phyloP scores from a whole-genome alignment of 2,329 filamentous ascomycete genomes.

The Fusarium sp. region DNA sequence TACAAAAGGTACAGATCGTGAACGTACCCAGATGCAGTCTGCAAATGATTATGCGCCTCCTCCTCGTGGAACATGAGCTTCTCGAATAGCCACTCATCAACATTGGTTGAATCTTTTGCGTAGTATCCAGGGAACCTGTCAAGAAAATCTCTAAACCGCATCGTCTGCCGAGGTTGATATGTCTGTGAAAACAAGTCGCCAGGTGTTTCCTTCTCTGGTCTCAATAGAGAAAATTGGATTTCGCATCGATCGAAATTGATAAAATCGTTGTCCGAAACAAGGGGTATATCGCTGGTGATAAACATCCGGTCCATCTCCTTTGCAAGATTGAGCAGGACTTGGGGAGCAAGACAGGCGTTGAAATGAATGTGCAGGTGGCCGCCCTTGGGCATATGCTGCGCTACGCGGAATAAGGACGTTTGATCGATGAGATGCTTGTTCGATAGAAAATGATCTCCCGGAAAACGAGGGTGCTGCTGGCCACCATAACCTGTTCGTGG shows the following conservation, averaged over 20 bases:
- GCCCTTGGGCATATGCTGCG: constrained; percentile 73
- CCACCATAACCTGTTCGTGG: constrained; percentile 51
- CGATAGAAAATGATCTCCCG: constrained; percentile 67
- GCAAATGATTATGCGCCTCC: constrained; percentile 64
- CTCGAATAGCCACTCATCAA: constrained; percentile 64
- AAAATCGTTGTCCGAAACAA: constrained; percentile 53
- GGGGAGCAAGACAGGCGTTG: constrained; percentile 75
- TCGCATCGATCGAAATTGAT: constrained; percentile 64
- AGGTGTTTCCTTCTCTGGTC: constrained; percentile 46
- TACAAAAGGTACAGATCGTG: background rate
- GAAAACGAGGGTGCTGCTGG: constrained; percentile 57
- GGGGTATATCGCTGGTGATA: constrained; percentile 66
- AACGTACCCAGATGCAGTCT: constrained; percentile 64
- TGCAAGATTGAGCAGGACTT: constrained; percentile 65
- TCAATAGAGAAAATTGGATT: constrained; percentile 68
- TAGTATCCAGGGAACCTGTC: constrained; percentile 46
- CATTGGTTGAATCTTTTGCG: constrained; percentile 33
- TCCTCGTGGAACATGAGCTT: constrained; percentile 72
- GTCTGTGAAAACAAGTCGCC: constrained; percentile 59
- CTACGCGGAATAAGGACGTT: constrained; percentile 67
- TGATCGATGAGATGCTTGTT: constrained; percentile 63
- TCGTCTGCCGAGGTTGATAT: constrained; percentile 58
- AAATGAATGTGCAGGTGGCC: constrained; percentile 80
- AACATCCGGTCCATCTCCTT: constrained; percentile 72
- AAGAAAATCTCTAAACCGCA: constrained; percentile 56